Base-by-base conservation (phyloP, 2,329 filamentous ascomycete species). In the Sporothrix mexicana region DNA sequence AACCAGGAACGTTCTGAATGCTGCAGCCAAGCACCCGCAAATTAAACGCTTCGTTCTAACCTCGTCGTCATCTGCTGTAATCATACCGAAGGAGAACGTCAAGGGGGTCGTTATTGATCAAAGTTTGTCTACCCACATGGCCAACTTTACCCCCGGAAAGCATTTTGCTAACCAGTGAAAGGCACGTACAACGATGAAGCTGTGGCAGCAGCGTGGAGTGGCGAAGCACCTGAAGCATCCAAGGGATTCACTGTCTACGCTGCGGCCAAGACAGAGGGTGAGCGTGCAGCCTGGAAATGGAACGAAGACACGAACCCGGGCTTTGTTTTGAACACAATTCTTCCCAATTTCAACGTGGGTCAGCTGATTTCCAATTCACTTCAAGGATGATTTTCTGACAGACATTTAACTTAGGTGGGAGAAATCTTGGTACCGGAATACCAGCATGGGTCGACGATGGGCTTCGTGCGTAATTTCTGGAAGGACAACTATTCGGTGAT, bases 31-130 rank as follows among this genome's bases (percentile, higher is more conserved):
- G 0, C 78, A 82, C 30, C 74, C 80, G 0, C 78, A 78, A 5
- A 78, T 87, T 0, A 81, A 80, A 71, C 78, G 82, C 1, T 81
- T 85, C 43, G 81, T 86, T 4, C 75, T 82, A 51, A 84, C 83
- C 0, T 82, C 80, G 20, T 83, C 81, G 0, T 80, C 0, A 74
- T 76, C 1, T 76, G 79, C 0, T 73, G 73, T 4, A 69, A 78
- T 2, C 76, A 72, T 2, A 74, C 75, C 0, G 72, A 77, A 3
- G 76, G 76, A 2, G 73, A 76, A 45, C 69, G 78, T 17, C 75
- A 76, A 51, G 15, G 73, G 51, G 76, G 47, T 73, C 75, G 57
- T 41, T 9, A 45, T 72, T 30, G 70, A 72, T 36, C 45, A 66
- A 13, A 57, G 67, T 69, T 15, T 49, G 66, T 51, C 66, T 9